phyloP scores from a whole-genome alignment of 805 yeast genomes.

The Saccharomycopsis javanensis region DNA sequence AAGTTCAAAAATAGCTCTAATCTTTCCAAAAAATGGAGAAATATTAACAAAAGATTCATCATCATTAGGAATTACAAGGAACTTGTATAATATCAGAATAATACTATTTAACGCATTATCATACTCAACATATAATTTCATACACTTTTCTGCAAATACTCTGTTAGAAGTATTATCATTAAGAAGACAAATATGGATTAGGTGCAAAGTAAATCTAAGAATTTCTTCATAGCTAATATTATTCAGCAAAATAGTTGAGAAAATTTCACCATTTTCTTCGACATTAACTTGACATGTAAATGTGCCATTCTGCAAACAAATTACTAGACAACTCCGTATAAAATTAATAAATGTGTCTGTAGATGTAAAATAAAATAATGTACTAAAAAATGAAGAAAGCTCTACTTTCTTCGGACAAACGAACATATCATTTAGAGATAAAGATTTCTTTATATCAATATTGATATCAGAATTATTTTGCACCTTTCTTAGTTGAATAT shows the following conservation, averaged over 20 bases:
- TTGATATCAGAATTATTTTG: constrained; percentile 26
- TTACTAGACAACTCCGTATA: constrained; percentile 19
- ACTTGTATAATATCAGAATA: background rate
- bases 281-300: background rate
- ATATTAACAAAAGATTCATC: background rate
- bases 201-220: constrained; percentile 49
- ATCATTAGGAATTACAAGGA: background rate
- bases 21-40: background rate
- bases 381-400: background rate
- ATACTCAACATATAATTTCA: background rate
- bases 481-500: constrained; percentile 26
- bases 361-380: background rate
- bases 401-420: background rate
- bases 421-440: background rate
- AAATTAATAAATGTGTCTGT: background rate
- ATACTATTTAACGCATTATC: background rate
- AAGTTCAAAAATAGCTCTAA: background rate
- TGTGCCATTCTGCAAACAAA: constrained; percentile 29
- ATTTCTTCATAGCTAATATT: constrained; percentile 36
- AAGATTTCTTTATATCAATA: background rate
- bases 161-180: constrained; percentile 24
- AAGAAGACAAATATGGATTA: constrained; percentile 53
- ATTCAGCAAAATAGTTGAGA: background rate
- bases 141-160: constrained; percentile 24
- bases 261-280: background rate